These are phyloP conservation scores for Dactylella cylindrospora DNA, from an alignment of 2,329 filamentous ascomycete species.

Conservation along the genomic window DNA sequence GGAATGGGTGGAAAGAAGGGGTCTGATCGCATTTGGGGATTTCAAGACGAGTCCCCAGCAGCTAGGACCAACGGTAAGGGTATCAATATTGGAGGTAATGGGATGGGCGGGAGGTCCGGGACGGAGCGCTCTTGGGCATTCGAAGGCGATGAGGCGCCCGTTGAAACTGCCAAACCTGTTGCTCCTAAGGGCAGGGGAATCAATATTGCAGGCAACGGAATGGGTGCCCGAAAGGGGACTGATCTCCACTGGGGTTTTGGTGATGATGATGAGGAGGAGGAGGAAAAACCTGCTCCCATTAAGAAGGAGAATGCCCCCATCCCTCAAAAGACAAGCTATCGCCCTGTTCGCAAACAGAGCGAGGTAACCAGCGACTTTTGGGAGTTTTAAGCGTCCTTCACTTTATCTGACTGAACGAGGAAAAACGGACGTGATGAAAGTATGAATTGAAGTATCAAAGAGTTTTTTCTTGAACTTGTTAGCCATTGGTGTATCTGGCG, in stretches of 20 bases:
- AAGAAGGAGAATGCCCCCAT: conserved; percentile 47
- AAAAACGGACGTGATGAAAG: conserved; percentile 42
- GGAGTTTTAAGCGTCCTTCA: conserved; percentile 50
- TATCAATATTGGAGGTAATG: conserved; percentile 62
- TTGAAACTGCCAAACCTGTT: neutral
- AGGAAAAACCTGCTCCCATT: conserved; percentile 48
- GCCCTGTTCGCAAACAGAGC: conserved; percentile 45
- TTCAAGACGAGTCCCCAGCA: conserved; percentile 60
- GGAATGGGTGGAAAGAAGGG: conserved; percentile 47
- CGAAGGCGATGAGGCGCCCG: conserved; percentile 50
- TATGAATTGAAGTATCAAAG: conserved; percentile 41
- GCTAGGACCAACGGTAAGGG: conserved; percentile 59
- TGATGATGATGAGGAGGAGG: conserved; percentile 57
- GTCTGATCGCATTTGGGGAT: conserved; percentile 57
- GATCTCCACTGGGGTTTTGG: conserved; percentile 62
- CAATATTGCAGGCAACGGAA: conserved; percentile 63
- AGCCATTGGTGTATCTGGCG: conserved; percentile 39
- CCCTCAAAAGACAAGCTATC: conserved; percentile 48
- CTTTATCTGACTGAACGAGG: neutral
- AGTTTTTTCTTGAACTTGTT: conserved; percentile 20
- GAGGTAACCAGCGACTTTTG: conserved; percentile 51
- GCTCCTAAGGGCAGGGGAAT: conserved; percentile 51
- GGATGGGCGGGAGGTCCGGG: conserved; percentile 65
- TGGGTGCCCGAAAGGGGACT: conserved; percentile 63
- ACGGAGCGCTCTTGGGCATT: conserved; percentile 61